These are phyloP conservation scores for Canna indica DNA, from an alignment of 176 grass and related monocot species.

Conservation along the genomic window DNA sequence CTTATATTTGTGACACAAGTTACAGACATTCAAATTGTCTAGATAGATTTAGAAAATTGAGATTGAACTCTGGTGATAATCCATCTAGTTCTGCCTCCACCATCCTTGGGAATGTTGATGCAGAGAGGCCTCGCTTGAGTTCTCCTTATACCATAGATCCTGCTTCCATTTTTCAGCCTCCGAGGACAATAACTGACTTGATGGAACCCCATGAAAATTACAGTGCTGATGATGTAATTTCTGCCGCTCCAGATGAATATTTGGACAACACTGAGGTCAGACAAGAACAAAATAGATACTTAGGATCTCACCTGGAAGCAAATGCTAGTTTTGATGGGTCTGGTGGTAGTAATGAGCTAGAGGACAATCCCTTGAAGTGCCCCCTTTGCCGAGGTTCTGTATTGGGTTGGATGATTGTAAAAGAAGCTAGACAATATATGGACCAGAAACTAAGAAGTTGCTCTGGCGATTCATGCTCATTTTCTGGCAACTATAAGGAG, in stretches of 20 bases:
- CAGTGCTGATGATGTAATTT: neutral
- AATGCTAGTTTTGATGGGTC: neutral
- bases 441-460: conserved; percentile 33
- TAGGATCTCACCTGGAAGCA: neutral
- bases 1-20: conserved; percentile 16
- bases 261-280: neutral
- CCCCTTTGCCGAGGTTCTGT: conserved; percentile 35
- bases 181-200: neutral
- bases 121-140: neutral
- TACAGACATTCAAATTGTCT: conserved; percentile 21
- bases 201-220: neutral
- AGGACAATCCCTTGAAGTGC: conserved; percentile 20
- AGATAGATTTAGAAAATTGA: conserved; percentile 8
- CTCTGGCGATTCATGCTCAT: conserved; percentile 26
- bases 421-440: conserved; percentile 33
- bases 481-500: conserved; percentile 31
- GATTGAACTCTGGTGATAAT: conserved; percentile 1
- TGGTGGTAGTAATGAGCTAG: neutral
- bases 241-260: neutral
- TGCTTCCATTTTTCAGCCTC: neutral
- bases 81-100: conserved; percentile 4
- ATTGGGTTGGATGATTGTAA: conserved; percentile 20
- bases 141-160: neutral
- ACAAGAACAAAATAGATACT: neutral
- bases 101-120: conserved; percentile 1